A percentile compares a stretch with the other conserved stretches of the same genome.
Conservation (phyloP, 768 basidiomycete species). For the Hygrocybe punicea region DNA sequence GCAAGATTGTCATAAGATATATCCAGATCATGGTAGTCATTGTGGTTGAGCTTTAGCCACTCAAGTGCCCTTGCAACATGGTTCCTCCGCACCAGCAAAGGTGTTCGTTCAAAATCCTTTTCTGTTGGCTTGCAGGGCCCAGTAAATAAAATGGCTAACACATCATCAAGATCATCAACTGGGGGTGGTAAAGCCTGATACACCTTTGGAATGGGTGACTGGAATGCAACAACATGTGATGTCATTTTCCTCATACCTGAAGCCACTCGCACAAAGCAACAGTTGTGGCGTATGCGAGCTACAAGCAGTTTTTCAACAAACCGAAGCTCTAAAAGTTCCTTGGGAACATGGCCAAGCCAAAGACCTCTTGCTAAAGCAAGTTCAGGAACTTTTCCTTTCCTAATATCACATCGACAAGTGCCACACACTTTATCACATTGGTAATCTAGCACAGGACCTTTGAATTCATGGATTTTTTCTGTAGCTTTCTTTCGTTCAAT, state of each 20-base stretch:
- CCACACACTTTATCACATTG: constrained; percentile 10
- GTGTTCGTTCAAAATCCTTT: constrained; percentile 24
- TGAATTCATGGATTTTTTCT: constrained; percentile 9
- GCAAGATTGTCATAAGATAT: constrained; percentile 24
- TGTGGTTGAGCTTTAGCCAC: constrained; percentile 36
- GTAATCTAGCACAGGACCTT: constrained; percentile 15
- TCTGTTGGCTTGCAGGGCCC: constrained; percentile 24
- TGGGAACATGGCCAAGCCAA: constrained; percentile 33
- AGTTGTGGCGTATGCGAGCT: constrained; percentile 22
- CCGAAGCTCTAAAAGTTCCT: constrained; percentile 18
- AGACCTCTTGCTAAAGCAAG: constrained; percentile 28
- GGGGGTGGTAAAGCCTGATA: constrained; percentile 33
- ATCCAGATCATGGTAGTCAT: constrained; percentile 28
- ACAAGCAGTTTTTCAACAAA: constrained; percentile 29
- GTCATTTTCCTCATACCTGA: constrained; percentile 17
- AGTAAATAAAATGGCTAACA: constrained; percentile 33
- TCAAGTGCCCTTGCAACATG: constrained; percentile 26
- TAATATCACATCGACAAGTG: neutral
- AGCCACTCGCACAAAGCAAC: constrained; percentile 25
- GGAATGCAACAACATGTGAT: constrained; percentile 21
- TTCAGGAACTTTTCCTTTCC: constrained; percentile 6
- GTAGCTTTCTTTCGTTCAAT: constrained; percentile 2
- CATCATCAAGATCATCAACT: constrained; percentile 30
- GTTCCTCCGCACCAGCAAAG: constrained; percentile 29
- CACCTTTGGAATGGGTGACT: constrained; percentile 29